Evolutionary conservation across 768 basidiomycete species (phyloP).

Genomic region (Naganishia vaughanmartiniae): DNA sequence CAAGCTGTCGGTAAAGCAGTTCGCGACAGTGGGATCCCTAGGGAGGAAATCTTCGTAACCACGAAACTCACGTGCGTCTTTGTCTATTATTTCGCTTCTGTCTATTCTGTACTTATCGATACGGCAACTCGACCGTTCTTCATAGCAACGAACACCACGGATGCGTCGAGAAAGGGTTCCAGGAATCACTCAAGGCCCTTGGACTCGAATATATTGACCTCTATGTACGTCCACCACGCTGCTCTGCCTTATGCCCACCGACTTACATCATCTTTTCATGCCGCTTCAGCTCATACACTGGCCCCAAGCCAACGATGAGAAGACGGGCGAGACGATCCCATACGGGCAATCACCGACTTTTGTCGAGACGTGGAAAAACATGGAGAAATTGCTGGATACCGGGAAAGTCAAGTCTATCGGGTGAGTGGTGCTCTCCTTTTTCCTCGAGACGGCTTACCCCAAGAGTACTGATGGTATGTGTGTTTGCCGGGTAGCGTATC

Average conservation of each 20-base stretch:
- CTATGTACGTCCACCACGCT: constrained; percentile 24
- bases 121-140: background rate
- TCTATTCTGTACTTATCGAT: background rate
- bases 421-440: background rate
- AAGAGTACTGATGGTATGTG: too few species aligned
- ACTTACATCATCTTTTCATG: background rate
- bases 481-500: constrained; percentile 55
- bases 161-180: constrained; percentile 54
- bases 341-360: constrained; percentile 49
- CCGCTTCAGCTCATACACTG: constrained; percentile 53
- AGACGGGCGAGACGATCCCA: constrained; percentile 34
- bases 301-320: constrained; percentile 45
- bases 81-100: background rate
- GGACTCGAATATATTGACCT: constrained; percentile 59
- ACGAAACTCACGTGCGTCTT: constrained; percentile 33
- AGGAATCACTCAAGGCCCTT: constrained; percentile 55
- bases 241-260: background rate
- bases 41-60: constrained; percentile 37
- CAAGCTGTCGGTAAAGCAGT: constrained; percentile 44
- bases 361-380: constrained; percentile 52
- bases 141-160: constrained; percentile 43
- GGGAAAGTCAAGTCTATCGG: constrained; percentile 39
- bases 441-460: background rate
- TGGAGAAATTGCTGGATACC: constrained; percentile 51
- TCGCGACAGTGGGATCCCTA: constrained; percentile 33